Evolutionary conservation across 805 yeast genomes (phyloP), one percentile per base, ranked within the genome.

Genomic region (Saccharomycopsis capsularis): DNA sequence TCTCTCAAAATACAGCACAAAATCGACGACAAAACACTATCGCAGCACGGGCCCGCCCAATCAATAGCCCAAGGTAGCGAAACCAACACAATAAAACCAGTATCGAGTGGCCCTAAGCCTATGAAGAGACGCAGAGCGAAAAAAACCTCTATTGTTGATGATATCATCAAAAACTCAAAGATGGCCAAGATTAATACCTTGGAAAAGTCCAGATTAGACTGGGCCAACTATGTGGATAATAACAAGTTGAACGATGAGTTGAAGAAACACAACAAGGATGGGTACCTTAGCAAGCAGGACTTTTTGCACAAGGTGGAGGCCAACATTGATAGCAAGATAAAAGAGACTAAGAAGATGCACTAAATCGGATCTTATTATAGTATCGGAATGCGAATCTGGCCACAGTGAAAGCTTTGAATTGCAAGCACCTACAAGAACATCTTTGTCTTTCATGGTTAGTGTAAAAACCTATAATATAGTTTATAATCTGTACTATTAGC

Each of bases 221-320:
- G 98, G 95, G 95, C 95, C 1, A 79, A 85, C 42, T 89, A 85
- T 66, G 96, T 93, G 27, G 97, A 91, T 65, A 75, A 84, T 55
- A 81, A 82, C 55, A 89, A 89, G 48, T 81, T 93, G 42, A 73
- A 77, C 46, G 96, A 87, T 56, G 99, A 93, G 54, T 75, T 93
- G 60, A 75, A 73, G 42, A 74, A 77, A 49, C 84, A 82, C 60
- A 90, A 89, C 62, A 90, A 85, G 69, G 93, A 82, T 46, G 99
- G 99, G 6, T 93, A 82, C 65, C 68, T 93, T 59, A 95, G 87
- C 54, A 88, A 80, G 61, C 97, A 91, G 64, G 96, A 85, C 56
- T 93, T 93, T 75, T 70, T 93, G 60, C 73, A 75, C 42, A 73
- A 95, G 54, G 86, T 88, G 24, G 90, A 85, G 46, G 56, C 62